These are phyloP conservation scores for Fomitopsis palustris DNA, from an alignment of 1,284 basidiomycete genomes.

Conservation along the genomic window DNA sequence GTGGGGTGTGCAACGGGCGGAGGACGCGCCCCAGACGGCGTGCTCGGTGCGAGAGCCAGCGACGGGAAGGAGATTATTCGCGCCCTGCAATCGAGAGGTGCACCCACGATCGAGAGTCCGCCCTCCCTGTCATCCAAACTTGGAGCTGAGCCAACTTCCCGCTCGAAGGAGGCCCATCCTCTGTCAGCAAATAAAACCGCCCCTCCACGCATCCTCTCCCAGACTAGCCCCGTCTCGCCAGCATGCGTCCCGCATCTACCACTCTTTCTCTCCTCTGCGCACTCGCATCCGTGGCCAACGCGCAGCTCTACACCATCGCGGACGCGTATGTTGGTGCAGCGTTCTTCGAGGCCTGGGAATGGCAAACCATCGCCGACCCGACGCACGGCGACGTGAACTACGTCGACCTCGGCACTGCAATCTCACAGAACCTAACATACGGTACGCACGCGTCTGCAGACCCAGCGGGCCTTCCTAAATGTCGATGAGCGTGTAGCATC, in stretches of 20 bases:
- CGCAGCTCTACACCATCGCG: slow-evolving; percentile 24
- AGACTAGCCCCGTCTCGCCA: slow-evolving; percentile 9
- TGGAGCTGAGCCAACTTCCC: no score
- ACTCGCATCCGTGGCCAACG: slow-evolving; percentile 20
- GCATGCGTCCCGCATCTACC: slow-evolving; percentile 26
- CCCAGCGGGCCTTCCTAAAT: background rate
- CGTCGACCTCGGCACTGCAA: slow-evolving; percentile 37
- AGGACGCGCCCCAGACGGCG: no score
- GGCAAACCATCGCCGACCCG: slow-evolving; percentile 47
- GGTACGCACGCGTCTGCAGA: slow-evolving; percentile 22
- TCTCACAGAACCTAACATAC: slow-evolving; percentile 36
- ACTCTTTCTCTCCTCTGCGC: slow-evolving; percentile 13
- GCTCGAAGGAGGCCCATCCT: background rate
- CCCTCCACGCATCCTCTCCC: slow-evolving; percentile 16
- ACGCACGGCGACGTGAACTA: slow-evolving; percentile 57
- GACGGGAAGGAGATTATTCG: no score
- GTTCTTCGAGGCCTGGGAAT: slow-evolving; percentile 45
- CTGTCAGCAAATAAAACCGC: slow-evolving; percentile 16
- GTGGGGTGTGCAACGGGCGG: no score
- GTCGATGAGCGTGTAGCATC: slow-evolving; percentile 25
- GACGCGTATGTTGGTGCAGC: slow-evolving; percentile 37
- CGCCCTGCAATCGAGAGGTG: no score
- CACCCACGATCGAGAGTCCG: no score
- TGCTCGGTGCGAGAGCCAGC: no score
- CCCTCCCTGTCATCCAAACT: no score